Conservation (phyloP, 2,329 filamentous ascomycete species). For the Pyrenochaeta sp. region DNA sequence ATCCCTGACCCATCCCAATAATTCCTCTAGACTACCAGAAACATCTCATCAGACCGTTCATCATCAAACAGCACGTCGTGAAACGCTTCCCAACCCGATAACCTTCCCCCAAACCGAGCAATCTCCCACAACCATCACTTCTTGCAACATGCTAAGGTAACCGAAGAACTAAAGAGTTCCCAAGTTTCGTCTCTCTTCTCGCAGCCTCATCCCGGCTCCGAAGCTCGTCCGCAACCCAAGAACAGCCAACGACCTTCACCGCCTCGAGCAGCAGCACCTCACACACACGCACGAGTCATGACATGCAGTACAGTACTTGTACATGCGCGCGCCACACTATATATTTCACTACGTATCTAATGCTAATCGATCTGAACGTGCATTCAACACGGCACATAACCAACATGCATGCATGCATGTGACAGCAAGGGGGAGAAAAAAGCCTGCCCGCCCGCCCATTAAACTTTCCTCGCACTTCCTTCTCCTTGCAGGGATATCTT, state of each 20-base stretch:
- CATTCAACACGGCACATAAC: neutral
- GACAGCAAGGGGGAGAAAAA: constrained; percentile 3
- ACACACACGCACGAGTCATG: neutral
- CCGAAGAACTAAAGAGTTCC: no score
- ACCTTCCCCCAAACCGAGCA: neutral
- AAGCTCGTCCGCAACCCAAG: neutral
- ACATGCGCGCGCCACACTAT: neutral
- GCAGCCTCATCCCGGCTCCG: neutral
- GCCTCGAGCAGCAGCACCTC: neutral
- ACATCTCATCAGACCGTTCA: neutral
- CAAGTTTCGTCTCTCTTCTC: no score
- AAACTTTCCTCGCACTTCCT: neutral
- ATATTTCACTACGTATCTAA: neutral
- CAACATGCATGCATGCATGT: neutral
- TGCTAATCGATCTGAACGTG: no score
- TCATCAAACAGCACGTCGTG: constrained; percentile 17
- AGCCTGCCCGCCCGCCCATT: neutral
- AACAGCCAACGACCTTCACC: neutral
- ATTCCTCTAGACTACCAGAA: neutral
- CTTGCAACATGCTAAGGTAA: no score
- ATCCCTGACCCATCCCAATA: neutral
- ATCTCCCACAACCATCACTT: neutral
- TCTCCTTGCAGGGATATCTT: neutral
- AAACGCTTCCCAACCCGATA: neutral
- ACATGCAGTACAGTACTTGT: neutral